These are phyloP conservation scores for Solanum hybrid DNA, from an alignment of 305 asterid genomes.

Conservation along the genomic window DNA sequence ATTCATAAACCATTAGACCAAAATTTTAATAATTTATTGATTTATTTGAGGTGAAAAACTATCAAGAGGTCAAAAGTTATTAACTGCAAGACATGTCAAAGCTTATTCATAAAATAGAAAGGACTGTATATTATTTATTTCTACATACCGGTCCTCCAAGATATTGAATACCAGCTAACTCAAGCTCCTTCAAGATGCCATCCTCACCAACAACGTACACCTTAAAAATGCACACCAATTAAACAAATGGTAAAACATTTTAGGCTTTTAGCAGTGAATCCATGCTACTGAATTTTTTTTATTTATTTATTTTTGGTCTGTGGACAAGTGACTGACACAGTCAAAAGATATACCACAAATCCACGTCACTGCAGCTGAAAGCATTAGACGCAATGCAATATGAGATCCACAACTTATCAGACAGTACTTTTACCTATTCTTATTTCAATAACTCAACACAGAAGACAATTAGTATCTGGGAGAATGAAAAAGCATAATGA, in stretches of 20 bases:
- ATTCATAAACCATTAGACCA: neutral
- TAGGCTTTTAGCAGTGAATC: neutral
- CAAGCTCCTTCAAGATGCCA: slow-evolving; percentile 90
- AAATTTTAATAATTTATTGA: neutral
- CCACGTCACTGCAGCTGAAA: neutral
- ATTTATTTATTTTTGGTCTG: neutral
- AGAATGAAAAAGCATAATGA: neutral
- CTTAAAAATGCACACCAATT: slow-evolving; percentile 25
- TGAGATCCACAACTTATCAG: neutral
- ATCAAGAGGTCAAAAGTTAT: neutral
- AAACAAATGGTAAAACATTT: neutral
- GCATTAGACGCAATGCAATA: neutral
- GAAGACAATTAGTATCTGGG: neutral
- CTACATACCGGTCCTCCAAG: slow-evolving; percentile 87
- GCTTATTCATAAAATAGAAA: neutral
- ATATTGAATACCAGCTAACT: slow-evolving; percentile 72
- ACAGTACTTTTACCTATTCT: neutral
- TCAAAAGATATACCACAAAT: neutral
- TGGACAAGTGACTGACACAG: neutral
- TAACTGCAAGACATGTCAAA: neutral
- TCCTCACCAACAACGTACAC: slow-evolving; percentile 96
- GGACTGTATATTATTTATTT: neutral
- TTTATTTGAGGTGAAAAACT: neutral
- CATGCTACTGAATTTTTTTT: neutral
- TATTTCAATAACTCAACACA: neutral